Evolutionary conservation across 306 rosid genomes (phyloP).

Genomic region (Trifolium pratense): DNA sequence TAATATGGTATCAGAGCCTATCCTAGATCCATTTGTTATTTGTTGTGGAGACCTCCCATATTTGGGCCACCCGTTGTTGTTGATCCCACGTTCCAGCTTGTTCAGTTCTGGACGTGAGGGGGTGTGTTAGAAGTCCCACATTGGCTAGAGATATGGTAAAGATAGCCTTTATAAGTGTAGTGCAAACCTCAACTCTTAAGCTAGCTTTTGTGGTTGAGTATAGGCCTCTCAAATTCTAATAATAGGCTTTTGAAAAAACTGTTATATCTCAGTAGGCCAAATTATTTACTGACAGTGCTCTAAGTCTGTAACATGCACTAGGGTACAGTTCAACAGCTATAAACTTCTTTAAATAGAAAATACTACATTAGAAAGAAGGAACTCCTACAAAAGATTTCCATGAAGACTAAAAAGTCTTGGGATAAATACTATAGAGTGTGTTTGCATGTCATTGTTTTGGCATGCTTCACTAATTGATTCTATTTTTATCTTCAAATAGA

Average conservation of each 20-base stretch:
- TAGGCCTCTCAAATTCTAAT: no score
- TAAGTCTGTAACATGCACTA: not conserved
- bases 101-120: no score
- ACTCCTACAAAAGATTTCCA: not conserved
- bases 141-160: no score
- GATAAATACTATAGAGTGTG: conserved; percentile 24
- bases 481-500: not conserved
- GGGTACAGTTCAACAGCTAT: conserved; percentile 1
- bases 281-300: not conserved
- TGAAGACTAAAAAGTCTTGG: conserved; percentile 22
- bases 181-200: no score
- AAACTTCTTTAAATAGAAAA: not conserved
- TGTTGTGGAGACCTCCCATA: no score
- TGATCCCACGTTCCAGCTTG: no score
- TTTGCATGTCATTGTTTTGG: conserved; percentile 21
- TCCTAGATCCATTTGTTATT: no score
- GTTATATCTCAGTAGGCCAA: not conserved
- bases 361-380: conserved; percentile 2
- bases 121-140: no score
- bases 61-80: no score
- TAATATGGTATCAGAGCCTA: no score
- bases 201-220: no score
- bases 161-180: no score
- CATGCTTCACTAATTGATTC: conserved; percentile 16
- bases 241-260: not conserved